Conservation (phyloP, 176 grass and related monocot species). For the Coix lacrymajobi region DNA sequence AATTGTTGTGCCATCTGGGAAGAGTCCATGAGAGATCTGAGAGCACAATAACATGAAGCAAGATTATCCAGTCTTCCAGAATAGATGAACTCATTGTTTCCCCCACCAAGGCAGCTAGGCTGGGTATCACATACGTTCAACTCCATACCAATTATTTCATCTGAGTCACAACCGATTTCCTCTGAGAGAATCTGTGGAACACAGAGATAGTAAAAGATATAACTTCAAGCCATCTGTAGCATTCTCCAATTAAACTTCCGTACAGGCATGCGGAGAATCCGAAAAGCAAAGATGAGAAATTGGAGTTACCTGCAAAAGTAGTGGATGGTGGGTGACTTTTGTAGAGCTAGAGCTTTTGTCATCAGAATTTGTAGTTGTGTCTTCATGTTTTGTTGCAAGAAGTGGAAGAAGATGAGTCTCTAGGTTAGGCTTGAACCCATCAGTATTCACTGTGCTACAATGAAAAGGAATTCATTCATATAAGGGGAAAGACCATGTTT, state of each 20-base stretch:
- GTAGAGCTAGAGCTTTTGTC: conserved; percentile 52
- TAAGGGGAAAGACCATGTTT: background rate
- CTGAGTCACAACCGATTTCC: conserved; percentile 65
- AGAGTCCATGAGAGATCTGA: conserved; percentile 85
- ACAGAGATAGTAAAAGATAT: background rate
- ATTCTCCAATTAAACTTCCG: background rate
- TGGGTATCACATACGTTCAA: conserved; percentile 96
- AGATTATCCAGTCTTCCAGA: conserved; percentile 97
- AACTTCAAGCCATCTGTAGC: background rate
- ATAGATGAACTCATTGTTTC: conserved; percentile 86
- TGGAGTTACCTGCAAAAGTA: conserved; percentile 70
- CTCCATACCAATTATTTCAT: conserved; percentile 88
- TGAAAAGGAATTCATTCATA: conserved; percentile 35
- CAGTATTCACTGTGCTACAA: conserved; percentile 95
- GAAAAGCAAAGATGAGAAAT: background rate
- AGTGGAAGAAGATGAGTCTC: conserved; percentile 87
- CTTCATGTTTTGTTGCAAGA: conserved; percentile 82
- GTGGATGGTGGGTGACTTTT: conserved; percentile 65
- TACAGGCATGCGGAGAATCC: background rate
- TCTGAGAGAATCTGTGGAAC: conserved; percentile 60
- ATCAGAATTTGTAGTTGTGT: conserved; percentile 40
- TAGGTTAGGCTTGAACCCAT: conserved; percentile 94
- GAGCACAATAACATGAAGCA: conserved; percentile 87
- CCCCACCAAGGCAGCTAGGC: conserved; percentile 88
- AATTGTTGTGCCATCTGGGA: conserved; percentile 45